Conservation (phyloP, 2,329 filamentous ascomycete species). For the Botrytis aclada region DNA sequence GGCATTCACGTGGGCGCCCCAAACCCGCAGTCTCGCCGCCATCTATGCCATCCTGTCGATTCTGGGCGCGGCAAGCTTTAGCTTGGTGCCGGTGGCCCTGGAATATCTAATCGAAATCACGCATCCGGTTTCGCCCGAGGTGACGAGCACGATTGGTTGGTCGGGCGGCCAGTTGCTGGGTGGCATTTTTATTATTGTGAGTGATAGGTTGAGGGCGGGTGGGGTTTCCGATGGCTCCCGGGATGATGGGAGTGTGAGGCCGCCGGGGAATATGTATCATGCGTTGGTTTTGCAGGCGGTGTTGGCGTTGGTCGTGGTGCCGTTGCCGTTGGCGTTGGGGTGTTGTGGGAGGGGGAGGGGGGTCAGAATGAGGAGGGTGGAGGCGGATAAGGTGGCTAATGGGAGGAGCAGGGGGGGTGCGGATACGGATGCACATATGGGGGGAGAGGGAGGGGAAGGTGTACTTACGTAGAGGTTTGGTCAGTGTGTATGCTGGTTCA, state of each 20-base stretch:
- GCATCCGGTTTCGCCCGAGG: conserved; percentile 81
- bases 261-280: conserved; percentile 69
- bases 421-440: background rate
- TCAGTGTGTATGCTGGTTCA: background rate
- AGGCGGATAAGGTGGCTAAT: conserved; percentile 34
- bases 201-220: conserved; percentile 65
- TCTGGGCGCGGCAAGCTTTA: conserved; percentile 77
- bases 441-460: too few relatives aligned
- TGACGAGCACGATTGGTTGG: conserved; percentile 83
- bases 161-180: conserved; percentile 81
- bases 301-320: conserved; percentile 60
- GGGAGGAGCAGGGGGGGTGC: background rate
- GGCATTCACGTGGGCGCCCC: conserved; percentile 75
- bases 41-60: conserved; percentile 73
- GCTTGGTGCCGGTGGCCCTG: conserved; percentile 76
- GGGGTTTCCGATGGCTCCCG: conserved; percentile 40
- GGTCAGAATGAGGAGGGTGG: conserved; percentile 50
- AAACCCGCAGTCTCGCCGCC: conserved; percentile 53
- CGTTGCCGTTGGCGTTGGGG: conserved; percentile 67
- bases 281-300: conserved; percentile 78
- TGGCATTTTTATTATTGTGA: conserved; percentile 78
- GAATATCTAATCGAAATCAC: conserved; percentile 87
- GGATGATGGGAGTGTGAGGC: conserved; percentile 44
- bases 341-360: conserved; percentile 60
- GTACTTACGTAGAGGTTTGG: background rate